These are phyloP conservation scores for Colletotrichum godetiae DNA, from an alignment of 2,329 filamentous ascomycete species.

Conservation along the genomic window DNA sequence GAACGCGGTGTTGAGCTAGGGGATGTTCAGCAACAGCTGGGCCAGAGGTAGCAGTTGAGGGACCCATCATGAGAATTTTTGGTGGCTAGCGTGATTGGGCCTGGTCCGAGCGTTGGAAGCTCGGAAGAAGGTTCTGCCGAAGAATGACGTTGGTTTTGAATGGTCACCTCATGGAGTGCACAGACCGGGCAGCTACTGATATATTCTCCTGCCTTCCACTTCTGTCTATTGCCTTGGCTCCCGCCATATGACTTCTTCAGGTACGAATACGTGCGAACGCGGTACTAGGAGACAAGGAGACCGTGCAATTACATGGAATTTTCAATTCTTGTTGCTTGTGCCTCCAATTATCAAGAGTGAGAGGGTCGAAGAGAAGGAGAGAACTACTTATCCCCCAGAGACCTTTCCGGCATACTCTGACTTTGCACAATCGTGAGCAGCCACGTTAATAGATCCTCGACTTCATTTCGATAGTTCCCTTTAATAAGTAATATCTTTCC, in stretches of 20 bases:
- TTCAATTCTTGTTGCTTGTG: no score
- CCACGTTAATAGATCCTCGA: no score
- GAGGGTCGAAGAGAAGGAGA: no score
- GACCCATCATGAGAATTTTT: constrained; percentile 36
- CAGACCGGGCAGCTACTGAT: not conserved
- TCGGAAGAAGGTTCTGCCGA: constrained; percentile 22
- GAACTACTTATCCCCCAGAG: no score
- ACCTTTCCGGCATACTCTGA: no score
- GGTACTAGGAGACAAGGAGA: not conserved
- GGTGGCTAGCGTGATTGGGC: constrained; percentile 19
- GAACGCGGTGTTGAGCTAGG: constrained; percentile 13
- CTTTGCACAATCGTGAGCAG: no score
- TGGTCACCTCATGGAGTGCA: not conserved
- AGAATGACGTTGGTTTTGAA: constrained; percentile 16
- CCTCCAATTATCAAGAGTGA: no score
- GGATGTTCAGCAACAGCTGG: constrained; percentile 25
- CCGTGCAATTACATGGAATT: no score
- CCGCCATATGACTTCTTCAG: not conserved
- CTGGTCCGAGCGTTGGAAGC: not conserved
- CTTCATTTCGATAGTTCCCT: no score
- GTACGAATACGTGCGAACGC: not conserved
- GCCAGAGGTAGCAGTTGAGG: constrained; percentile 8
- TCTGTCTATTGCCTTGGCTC: not conserved
- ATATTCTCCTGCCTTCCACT: not conserved
- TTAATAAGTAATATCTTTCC: no score